phyloP scores from a whole-genome alignment of 805 yeast species.

The Candida boleticola region DNA sequence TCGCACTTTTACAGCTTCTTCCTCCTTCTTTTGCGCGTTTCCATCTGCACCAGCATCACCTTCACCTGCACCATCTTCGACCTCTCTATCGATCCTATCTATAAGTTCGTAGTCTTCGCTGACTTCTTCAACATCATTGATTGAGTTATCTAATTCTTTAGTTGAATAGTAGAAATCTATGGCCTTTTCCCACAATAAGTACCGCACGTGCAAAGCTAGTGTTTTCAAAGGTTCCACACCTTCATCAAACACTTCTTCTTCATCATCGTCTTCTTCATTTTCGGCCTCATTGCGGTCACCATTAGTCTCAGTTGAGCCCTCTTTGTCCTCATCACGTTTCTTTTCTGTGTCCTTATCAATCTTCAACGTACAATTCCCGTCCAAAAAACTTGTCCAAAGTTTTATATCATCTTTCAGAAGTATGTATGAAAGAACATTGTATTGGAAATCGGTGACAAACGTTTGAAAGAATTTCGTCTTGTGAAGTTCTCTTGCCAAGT shows the following conservation, averaged over 20 bases:
- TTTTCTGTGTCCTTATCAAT: conserved; percentile 14
- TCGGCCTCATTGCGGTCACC: conserved; percentile 1
- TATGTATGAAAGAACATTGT: conserved; percentile 27
- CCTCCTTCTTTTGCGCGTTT: not conserved
- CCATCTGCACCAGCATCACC: not conserved
- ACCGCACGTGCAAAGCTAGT: conserved; percentile 62
- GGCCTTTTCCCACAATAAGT: conserved; percentile 71
- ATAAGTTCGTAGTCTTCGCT: conserved; percentile 35
- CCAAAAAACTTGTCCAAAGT: conserved; percentile 37
- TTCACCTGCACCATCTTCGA: conserved; percentile 7
- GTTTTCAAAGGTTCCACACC: conserved; percentile 29
- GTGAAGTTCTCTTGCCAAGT: conserved; percentile 34
- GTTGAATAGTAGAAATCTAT: conserved; percentile 44
- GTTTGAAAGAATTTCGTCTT: conserved; percentile 30
- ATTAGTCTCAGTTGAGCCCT: conserved; percentile 16
- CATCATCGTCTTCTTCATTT: conserved; percentile 27
- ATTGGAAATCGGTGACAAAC: conserved; percentile 36
- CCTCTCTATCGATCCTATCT: conserved; percentile 24
- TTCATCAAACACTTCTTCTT: conserved; percentile 42
- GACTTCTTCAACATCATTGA: conserved; percentile 27
- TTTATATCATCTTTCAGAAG: conserved; percentile 27
- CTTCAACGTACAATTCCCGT: conserved; percentile 32
- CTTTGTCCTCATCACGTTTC: conserved; percentile 26
- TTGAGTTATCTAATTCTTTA: conserved; percentile 18
- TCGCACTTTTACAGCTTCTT: conserved; percentile 15